These are phyloP conservation scores for Leishmania turanica DNA, from an alignment of 208 protist genomes.

Conservation along the genomic window DNA sequence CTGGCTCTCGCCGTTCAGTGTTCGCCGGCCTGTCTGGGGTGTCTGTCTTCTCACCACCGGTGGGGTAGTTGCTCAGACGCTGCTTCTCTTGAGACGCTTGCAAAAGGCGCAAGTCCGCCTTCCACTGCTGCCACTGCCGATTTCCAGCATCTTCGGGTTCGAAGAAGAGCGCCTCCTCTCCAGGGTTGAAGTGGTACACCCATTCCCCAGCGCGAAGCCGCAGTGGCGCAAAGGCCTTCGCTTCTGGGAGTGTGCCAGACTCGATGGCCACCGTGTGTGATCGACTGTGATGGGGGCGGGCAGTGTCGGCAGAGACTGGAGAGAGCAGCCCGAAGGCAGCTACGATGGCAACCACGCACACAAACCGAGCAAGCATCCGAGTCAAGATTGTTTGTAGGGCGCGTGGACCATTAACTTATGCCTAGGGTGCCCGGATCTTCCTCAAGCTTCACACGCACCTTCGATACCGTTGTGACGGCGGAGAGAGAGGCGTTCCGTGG, in stretches of 20 bases:
- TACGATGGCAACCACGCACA: not conserved
- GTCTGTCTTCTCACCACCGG: not conserved
- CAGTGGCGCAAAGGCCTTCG: not conserved
- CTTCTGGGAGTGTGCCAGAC: slow-evolving; percentile 29
- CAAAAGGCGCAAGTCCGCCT: slow-evolving; percentile 19
- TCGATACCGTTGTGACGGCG: not conserved
- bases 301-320: not conserved
- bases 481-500: not conserved
- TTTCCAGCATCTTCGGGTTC: slow-evolving; percentile 45
- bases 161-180: slow-evolving; percentile 54
- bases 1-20: not conserved
- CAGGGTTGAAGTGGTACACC: slow-evolving; percentile 34
- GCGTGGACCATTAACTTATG: too few relatives aligned
- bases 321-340: not conserved
- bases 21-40: not conserved
- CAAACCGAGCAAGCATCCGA: not conserved
- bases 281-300: not conserved
- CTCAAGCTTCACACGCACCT: not conserved
- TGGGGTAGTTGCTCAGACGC: not conserved
- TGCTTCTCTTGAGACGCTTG: slow-evolving; percentile 22
- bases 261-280: slow-evolving; percentile 4
- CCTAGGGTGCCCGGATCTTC: not conserved
- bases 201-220: slow-evolving; percentile 31
- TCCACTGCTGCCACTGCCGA: slow-evolving; percentile 36
- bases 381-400: not conserved